A percentile compares a stretch with the other conserved stretches of the same genome.
phyloP scores from a whole-genome alignment of 805 yeast species.

The Candida caryicola region DNA sequence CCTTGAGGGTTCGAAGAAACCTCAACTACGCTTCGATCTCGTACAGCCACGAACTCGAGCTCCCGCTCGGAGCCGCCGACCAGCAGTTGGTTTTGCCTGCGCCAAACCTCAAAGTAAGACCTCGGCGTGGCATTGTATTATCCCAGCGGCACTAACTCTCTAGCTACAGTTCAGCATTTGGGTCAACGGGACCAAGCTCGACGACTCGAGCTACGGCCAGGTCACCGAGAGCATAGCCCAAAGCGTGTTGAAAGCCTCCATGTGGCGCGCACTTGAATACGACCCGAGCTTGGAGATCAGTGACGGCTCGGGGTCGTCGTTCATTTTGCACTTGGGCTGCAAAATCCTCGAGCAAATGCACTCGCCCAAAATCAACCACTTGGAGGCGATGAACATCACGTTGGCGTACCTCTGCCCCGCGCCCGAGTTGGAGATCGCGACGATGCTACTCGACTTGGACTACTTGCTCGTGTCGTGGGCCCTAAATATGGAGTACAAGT shows the following conservation, averaged over 20 bases:
- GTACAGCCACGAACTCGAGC: neutral
- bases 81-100: constrained; percentile 8
- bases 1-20: neutral
- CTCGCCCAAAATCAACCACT: neutral
- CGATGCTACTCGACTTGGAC: constrained; percentile 11
- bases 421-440: neutral
- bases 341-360: constrained; percentile 7
- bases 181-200: constrained; percentile 11
- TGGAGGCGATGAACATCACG: neutral
- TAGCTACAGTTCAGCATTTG: constrained; percentile 8
- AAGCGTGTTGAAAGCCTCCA: neutral
- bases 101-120: constrained; percentile 8
- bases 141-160: constrained; percentile 1
- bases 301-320: neutral
- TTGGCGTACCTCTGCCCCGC: neutral
- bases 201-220: neutral
- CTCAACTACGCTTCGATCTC: neutral
- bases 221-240: constrained; percentile 6
- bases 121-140: neutral
- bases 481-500: constrained; percentile 20
- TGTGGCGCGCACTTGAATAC: constrained; percentile 8
- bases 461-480: constrained; percentile 19
- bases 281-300: neutral
- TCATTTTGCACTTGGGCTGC: constrained; percentile 6
- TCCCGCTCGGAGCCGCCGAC: neutral